Evolutionary conservation across 2,329 filamentous ascomycete species (phyloP).

Genomic region (Nakataea oryzae): DNA sequence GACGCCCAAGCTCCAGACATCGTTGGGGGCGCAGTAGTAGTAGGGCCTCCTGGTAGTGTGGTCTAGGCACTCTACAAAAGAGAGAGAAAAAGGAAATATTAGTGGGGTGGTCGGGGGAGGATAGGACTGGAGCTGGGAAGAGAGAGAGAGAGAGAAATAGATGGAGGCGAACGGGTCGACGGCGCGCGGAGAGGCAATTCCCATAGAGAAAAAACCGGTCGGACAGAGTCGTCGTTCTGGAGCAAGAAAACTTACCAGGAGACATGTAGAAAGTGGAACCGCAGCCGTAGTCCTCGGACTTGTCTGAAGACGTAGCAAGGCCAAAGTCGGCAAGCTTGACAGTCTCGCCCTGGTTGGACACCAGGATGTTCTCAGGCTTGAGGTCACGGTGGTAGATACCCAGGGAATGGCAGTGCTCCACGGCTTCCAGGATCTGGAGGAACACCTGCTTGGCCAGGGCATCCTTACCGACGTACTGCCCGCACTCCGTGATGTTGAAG

Average conservation of each 20-base stretch:
- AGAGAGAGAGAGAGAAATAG: conserved; percentile 6
- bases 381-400: conserved; percentile 96
- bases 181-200: not conserved
- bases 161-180: conserved; percentile 6
- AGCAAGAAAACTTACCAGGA: conserved; percentile 59
- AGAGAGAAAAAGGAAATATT: conserved; percentile 15
- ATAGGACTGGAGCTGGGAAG: not conserved
- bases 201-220: not conserved
- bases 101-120: not conserved
- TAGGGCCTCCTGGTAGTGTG: conserved; percentile 63
- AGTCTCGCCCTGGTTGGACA: conserved; percentile 76
- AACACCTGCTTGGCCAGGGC: conserved; percentile 77
- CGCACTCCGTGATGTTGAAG: conserved; percentile 91
- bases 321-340: conserved; percentile 98
- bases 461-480: conserved; percentile 90
- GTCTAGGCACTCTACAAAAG: conserved; percentile 69
- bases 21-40: conserved; percentile 89
- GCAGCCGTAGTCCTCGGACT: conserved; percentile 91
- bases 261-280: conserved; percentile 99
- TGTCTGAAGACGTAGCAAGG: conserved; percentile 72
- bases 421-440: conserved; percentile 91
- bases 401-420: conserved; percentile 84
- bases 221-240: not conserved
- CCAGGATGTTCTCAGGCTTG: conserved; percentile 96
- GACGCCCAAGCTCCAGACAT: conserved; percentile 96